Evolutionary conservation across 345 rosid genomes (phyloP).

Genomic region (Eucalyptus leucophloia): DNA sequence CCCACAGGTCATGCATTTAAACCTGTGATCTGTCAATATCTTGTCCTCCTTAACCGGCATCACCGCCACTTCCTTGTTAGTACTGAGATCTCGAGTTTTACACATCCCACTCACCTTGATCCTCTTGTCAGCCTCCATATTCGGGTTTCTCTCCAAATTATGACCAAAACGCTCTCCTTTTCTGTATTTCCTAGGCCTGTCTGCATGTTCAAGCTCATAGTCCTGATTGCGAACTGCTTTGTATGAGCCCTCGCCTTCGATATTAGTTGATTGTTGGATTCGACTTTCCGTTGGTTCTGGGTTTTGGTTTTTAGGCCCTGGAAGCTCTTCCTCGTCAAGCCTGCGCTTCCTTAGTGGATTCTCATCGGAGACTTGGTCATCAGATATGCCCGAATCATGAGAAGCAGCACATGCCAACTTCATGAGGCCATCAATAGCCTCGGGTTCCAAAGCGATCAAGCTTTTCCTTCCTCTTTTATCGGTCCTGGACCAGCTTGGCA

Average conservation of each 20-base stretch:
- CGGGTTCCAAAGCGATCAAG: background rate
- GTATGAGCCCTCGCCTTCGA: background rate
- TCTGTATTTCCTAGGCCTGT: background rate
- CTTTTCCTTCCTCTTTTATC: background rate
- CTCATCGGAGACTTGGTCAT: background rate
- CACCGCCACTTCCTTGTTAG: background rate
- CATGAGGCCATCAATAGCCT: conserved; percentile 2
- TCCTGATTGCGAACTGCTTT: background rate
- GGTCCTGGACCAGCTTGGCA: conserved; percentile 6
- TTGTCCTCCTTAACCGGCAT: background rate
- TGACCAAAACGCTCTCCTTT: background rate
- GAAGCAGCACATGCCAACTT: background rate
- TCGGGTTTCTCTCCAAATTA: background rate
- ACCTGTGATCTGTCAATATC: background rate
- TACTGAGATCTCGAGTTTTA: background rate
- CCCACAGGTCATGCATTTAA: background rate
- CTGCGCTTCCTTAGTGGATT: background rate
- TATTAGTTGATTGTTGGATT: background rate
- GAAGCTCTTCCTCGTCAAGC: background rate
- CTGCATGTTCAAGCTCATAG: background rate
- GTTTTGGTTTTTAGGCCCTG: background rate
- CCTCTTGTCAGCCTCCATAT: background rate
- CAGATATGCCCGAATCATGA: background rate
- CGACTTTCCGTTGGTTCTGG: background rate
- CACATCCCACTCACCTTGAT: background rate